phyloP scores from a whole-genome alignment of 805 yeast species.

The Candida incommunis region DNA sequence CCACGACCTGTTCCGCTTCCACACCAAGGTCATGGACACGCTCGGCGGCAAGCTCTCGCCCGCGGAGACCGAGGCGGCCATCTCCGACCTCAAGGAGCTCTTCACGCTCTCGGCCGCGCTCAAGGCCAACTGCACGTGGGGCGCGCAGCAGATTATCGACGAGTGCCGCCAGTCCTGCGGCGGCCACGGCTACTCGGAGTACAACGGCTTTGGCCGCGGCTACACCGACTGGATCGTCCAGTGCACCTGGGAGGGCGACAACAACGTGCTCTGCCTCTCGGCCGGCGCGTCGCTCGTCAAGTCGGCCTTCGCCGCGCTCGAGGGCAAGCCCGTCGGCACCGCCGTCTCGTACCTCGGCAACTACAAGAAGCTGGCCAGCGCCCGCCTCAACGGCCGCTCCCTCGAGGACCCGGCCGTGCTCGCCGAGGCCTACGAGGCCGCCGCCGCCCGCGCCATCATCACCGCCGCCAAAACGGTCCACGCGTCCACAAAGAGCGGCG shows the following conservation, averaged over 20 bases:
- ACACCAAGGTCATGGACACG: conserved; percentile 32
- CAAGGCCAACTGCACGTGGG: conserved; percentile 77
- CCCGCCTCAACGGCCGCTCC: conserved; percentile 13
- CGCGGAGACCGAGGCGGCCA: conserved; percentile 31
- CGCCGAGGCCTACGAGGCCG: conserved; percentile 24
- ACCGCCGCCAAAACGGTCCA: conserved; percentile 17
- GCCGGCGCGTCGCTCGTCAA: conserved; percentile 60
- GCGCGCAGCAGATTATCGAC: conserved; percentile 56
- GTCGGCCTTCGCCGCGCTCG: conserved; percentile 24
- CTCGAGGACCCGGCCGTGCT: conserved; percentile 14
- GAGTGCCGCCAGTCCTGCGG: conserved; percentile 82
- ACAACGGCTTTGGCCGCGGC: conserved; percentile 73
- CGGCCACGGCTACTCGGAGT: conserved; percentile 81
- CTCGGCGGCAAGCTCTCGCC: conserved; percentile 27
- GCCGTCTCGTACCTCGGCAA: conserved; percentile 29
- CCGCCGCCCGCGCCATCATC: conserved; percentile 18
- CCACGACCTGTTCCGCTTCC: conserved; percentile 37
- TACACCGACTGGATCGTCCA: conserved; percentile 83
- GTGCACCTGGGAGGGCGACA: conserved; percentile 94
- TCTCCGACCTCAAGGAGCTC: conserved; percentile 49
- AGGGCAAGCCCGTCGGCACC: conserved; percentile 29
- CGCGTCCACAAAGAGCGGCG: conserved; percentile 12
- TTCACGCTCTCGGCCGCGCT: conserved; percentile 70
- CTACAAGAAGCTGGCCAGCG: conserved; percentile 2
- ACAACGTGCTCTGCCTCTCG: conserved; percentile 62